Base-by-base conservation (phyloP, 1,284 basidiomycete species). In the Dichomitus squalens region DNA sequence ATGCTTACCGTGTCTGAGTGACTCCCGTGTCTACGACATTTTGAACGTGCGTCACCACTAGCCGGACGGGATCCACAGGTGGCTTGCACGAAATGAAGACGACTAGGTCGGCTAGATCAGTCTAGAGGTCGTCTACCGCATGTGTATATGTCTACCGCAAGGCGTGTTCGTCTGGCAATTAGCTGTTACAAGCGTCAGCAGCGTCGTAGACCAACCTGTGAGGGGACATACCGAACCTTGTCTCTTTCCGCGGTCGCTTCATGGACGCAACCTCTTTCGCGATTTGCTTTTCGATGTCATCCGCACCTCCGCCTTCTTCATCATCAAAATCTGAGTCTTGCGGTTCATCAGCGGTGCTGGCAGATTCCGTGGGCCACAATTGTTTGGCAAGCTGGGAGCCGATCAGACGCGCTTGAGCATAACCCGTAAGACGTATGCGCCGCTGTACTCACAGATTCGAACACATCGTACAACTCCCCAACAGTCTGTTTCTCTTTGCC, bases 401-500 rank as follows among this genome's bases (percentile, higher is more conserved):
- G 52, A 41, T 16, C 18, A n/a, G 7, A 33, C 27, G 20, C n/a
- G 4, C 31, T 14, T 31, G 44, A 4, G 18, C 20, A 27, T 9
- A 4, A 14, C n/a, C n/a, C 2, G 8, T 0, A 18, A 33, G 20
- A 6, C 27, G 18, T 33, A 31, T 33, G 31, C 29, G 29, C 20
- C 18, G 3, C 16, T 18, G 5, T n/a, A 72, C 83, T 67, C 63
- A 92, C 91, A 53, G 81, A 82, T 61, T 91, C 88, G 57, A 93
- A 90, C 11, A 93, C 68, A 68, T 91, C 88, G 62, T 87, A 89
- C 38, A 91, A 71, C 68, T 93, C 92, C 33, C 85, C 83, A 4
- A 90, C 81, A 0, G 88, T 81, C 66, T 87, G 86, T 60, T 80
- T 88, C 70, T 93, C 91, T 66, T 88, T 93, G 20, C 91, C 90